Evolutionary conservation across 1,284 basidiomycete species (phyloP), one percentile per base, ranked within the genome.

Genomic region (Sporisorium sorghi): DNA sequence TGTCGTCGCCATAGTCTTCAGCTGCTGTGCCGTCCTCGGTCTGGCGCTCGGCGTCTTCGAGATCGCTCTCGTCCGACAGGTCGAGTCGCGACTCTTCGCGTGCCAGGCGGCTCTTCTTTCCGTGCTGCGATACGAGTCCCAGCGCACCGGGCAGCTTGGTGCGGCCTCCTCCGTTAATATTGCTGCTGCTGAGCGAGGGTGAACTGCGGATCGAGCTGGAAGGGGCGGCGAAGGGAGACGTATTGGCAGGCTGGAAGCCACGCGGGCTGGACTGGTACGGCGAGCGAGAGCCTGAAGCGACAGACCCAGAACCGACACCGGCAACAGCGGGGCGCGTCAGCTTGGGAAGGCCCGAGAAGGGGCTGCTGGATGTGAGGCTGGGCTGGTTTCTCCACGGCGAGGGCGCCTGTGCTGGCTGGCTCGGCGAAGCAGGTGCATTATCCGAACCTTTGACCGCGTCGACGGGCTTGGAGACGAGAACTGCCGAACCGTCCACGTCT

Each of bases 281-380:
- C 0, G 69, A 72, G 17, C 52, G 58, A n/a, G 65, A 68, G 26
- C 49, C 57, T 6, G 73, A 75, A 9, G 65, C 62, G 5, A 66
- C 52, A 2, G 63, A 62, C 8, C 26, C 58, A n/a, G 49, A 30
- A 15, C 17, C 37, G 15, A 5, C 35, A 26, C 46, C 60, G 23
- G 43, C 55, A 33, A 30, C 21, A 15, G 55, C 46, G 21, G 54
- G 47, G 19, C 59, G 60, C 5, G 68, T 57, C 17, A 76, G 58
- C 56, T 76, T 76, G 15, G 73, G 73, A 9, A 68, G 62, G 17
- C 73, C 73, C 15, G 73, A 76, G 28, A 76, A 76, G 28, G 73
- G 73, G 48, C 69, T 72, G 47, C 64, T 72, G 11, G 73, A 76
- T 4, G 69, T 76, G 39, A 76, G 52, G 12, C 42, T 72, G 5